These are phyloP conservation scores for Lactarius pseudohatsudake DNA, from an alignment of 768 basidiomycete genomes.

Conservation along the genomic window DNA sequence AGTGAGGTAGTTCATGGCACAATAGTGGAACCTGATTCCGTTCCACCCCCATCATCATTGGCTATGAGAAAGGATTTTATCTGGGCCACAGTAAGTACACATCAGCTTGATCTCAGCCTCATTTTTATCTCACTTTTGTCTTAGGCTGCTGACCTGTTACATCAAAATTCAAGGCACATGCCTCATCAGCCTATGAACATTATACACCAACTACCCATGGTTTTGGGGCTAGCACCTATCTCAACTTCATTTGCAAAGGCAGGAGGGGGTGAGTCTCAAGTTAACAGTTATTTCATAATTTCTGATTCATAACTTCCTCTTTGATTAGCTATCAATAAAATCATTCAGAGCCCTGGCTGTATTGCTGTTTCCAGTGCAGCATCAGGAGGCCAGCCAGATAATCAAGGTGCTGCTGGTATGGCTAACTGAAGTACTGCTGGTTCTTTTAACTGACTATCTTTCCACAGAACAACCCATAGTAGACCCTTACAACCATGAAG, in stretches of 20 bases:
- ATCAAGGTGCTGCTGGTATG: slow-evolving; percentile 1
- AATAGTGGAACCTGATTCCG: slow-evolving; percentile 2
- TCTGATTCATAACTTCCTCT: neutral
- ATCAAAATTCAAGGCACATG: neutral
- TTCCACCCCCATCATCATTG: neutral
- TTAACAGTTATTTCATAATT: neutral
- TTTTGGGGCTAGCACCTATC: neutral
- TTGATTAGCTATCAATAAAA: slow-evolving; percentile 21
- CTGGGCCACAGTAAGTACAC: slow-evolving; percentile 13
- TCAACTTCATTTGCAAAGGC: slow-evolving; percentile 13
- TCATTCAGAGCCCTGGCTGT: slow-evolving; percentile 16
- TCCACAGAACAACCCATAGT: slow-evolving; percentile 3
- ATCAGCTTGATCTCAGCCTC: too few species aligned
- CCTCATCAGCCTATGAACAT: neutral
- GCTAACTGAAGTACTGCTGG: neutral
- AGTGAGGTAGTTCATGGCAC: slow-evolving; percentile 6
- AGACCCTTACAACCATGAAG: slow-evolving; percentile 22
- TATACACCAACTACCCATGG: neutral
- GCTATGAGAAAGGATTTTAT: slow-evolving; percentile 6
- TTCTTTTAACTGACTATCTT: neutral
- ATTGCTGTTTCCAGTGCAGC: slow-evolving; percentile 26
- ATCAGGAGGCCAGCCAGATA: slow-evolving; percentile 16
- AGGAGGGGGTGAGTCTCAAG: slow-evolving; percentile 14
- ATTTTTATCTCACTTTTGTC: neutral
- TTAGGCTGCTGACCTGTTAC: slow-evolving; percentile 6